Base-by-base conservation (phyloP, 768 basidiomycete genomes). In the Terana coerulea region DNA sequence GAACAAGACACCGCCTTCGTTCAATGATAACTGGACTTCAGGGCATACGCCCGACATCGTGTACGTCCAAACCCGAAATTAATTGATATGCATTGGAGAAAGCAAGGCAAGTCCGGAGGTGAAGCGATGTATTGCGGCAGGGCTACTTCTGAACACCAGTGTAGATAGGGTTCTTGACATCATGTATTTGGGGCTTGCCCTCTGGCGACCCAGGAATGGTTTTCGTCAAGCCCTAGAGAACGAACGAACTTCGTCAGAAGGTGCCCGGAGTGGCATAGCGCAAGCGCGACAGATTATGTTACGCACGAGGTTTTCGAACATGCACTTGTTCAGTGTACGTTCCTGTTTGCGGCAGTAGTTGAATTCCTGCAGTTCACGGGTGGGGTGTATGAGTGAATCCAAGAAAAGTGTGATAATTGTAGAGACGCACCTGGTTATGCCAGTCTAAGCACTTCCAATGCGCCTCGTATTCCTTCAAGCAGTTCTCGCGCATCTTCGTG, bases 401-500 rank as follows among this genome's bases (percentile, higher is more conserved):
- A 10, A 19, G 11, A n/a, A n/a, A n/a, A n/a, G n/a, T n/a, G n/a
- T n/a, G n/a, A n/a, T n/a, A n/a, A 10, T 51, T 43, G 15, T 41
- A 47, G 28, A 19, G 19, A 46, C 45, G 47, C 52, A 87, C 95
- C 72, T 98, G 95, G 75, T 99, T 99, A 69, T 92, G 89, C 63
- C 77, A 71, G 71, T 99, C 97, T 55, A 99, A 69, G 68, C 97
- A 99, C 48, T 85, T 78, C 94, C 94, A 98, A 66, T 99, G 97
- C 24, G 80, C 76, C 57, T 97, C 84, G 60, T 91, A 98, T 64
- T 93, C 84, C 55, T 80, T 71, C 58, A 87, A 64, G 69, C 97
- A 99, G 69, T 90, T 88, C 71, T 94, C 90, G 46, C 92, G 78
- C 81, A 99, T 87, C 76, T 95, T 98, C 50, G 71, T 83, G 47